Evolutionary conservation across 805 yeast species (phyloP).

Genomic region (Ogataea ramenticola): DNA sequence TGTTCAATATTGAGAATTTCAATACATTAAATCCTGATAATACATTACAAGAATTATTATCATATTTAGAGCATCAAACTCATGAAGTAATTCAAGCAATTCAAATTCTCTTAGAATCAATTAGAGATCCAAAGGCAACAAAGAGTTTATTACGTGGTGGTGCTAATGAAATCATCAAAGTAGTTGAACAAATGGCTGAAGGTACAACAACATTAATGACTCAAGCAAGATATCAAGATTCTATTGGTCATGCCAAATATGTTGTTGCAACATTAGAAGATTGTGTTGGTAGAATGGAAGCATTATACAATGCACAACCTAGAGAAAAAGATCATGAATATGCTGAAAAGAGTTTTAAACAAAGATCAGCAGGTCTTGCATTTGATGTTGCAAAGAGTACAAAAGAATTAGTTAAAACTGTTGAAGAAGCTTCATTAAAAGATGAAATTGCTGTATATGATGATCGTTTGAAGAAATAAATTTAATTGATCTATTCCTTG

Average conservation of each 20-base stretch:
- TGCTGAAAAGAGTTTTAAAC: conserved; percentile 87
- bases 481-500: background rate
- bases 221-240: conserved; percentile 76
- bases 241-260: conserved; percentile 88
- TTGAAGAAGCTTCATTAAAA: conserved; percentile 86
- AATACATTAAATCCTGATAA: conserved; percentile 85
- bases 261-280: conserved; percentile 82
- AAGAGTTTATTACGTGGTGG: conserved; percentile 66
- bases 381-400: conserved; percentile 96
- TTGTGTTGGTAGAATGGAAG: conserved; percentile 77
- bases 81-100: conserved; percentile 86
- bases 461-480: conserved; percentile 34
- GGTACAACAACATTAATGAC: conserved; percentile 85
- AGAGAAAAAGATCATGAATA: conserved; percentile 44
- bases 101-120: conserved; percentile 70
- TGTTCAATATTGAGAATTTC: conserved; percentile 64
- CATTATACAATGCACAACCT: conserved; percentile 42
- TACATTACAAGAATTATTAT: conserved; percentile 73
- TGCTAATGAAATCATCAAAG: conserved; percentile 68
- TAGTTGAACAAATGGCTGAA: conserved; percentile 80
- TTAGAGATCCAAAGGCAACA: conserved; percentile 69
- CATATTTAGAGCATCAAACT: conserved; percentile 88
- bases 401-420: conserved; percentile 90
- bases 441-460: conserved; percentile 81
- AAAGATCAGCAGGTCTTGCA: conserved; percentile 90